Base-by-base conservation (phyloP, 352 stramenopile genomes). In the Phytopythium mirpurense region DNA sequence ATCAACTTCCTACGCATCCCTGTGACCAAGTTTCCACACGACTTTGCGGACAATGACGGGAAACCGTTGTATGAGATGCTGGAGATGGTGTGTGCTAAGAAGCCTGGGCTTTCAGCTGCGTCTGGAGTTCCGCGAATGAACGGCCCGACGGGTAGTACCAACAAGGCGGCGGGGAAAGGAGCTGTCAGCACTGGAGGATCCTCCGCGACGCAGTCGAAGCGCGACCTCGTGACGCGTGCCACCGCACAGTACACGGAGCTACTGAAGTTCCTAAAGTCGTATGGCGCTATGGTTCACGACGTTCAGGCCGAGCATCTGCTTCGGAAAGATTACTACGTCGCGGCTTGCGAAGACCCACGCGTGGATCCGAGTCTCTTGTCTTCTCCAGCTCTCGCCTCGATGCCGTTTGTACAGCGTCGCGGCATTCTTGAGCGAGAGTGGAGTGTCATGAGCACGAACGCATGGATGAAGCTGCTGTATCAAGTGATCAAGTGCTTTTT, bases 401-500 rank as follows among this genome's bases (percentile, higher is more conserved):
- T 92, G 34, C 67, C 66, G 4, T 88, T 86, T 57, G 60, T 90
- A 2, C 65, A 84, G 27, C 65, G 78, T 35, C 67, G 82, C 0
- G 63, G 72, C 15, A 65, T 40, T 1, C 58, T 92, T 0, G 76
- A 90, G 41, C 73, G 57, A 8, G 83, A 90, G 43, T 95, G 77
- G 78, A 48, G 26, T 0, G 24, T 29, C 0, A 51, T 93, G 6
- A 92, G 72, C 43, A 48, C 45, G 0, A 59, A 57, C 16, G 78
- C 86, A 3, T 97, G 88, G 90, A 88, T 94, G 63, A 82, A 85
- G 47, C 73, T 97, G 8, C 49, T 97, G 18, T 90, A 92, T 34
- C 90, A 98, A 56, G 72, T 93, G 7, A 72, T 98, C 56, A 96
- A 97, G 51, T 92, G 96, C 35, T 98, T 98, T 59, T 59, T 98